These are phyloP conservation scores for Mortierella sp. DNA, from an alignment of 371 early-diverging fungal species.

Conservation along the genomic window DNA sequence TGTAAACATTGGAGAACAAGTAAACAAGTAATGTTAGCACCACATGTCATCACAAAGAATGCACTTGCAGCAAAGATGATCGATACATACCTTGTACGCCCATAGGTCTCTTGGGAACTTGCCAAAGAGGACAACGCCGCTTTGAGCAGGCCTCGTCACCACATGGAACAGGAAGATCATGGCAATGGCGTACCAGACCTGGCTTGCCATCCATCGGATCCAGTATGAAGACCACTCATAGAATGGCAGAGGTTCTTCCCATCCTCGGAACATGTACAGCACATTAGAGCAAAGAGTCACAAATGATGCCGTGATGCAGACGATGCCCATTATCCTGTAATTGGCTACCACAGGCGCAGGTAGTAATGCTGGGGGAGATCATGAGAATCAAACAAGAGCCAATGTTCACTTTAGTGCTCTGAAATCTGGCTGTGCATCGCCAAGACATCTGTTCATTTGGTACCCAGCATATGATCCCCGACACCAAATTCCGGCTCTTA, in stretches of 20 bases:
- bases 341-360: conserved; percentile 37
- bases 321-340: conserved; percentile 47
- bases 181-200: conserved; percentile 53
- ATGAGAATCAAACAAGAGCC: neutral
- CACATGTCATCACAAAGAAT: neutral
- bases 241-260: conserved; percentile 49
- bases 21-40: neutral
- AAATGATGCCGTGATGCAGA: conserved; percentile 35
- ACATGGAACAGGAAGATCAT: conserved; percentile 54
- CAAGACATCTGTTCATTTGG: neutral
- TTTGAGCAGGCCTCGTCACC: conserved; percentile 50
- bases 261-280: conserved; percentile 51
- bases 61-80: neutral
- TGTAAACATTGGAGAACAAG: conserved; percentile 1
- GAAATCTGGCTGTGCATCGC: too few species aligned
- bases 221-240: conserved; percentile 45
- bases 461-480: neutral
- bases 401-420: conserved; percentile 17
- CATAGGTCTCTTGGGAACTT: conserved; percentile 49
- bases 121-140: conserved; percentile 52
- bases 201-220: conserved; percentile 53
- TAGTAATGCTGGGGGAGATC: conserved; percentile 22
- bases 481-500: conserved; percentile 7
- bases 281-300: conserved; percentile 46
- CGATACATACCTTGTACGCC: conserved; percentile 37